A percentile compares a stretch with the other conserved stretches of the same genome.
phyloP scores from a whole-genome alignment of 2,329 filamentous ascomycete genomes.

The Plenodomus tracheiphilus region DNA sequence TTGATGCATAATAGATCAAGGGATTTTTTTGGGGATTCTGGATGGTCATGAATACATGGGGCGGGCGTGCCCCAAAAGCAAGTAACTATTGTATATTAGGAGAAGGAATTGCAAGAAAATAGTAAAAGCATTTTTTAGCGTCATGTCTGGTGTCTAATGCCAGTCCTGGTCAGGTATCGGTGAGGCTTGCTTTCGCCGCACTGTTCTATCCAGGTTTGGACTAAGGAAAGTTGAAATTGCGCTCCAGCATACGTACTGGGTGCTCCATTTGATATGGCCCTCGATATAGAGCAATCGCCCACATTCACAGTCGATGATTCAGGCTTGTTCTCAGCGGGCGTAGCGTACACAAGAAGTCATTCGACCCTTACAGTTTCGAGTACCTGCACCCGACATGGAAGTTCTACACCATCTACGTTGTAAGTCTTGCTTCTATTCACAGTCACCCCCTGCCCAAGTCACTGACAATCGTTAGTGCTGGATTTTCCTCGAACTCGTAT shows the following conservation, averaged over 20 bases:
- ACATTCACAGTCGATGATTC: too few species aligned
- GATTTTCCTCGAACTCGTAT: slow-evolving; percentile 63
- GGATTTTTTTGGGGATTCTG: background rate
- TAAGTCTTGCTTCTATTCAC: slow-evolving; percentile 31
- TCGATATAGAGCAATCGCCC: too few species aligned
- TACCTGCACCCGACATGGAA: slow-evolving; percentile 62
- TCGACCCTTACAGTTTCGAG: slow-evolving; percentile 66
- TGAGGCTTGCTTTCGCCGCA: too few species aligned
- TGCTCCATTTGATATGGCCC: too few species aligned
- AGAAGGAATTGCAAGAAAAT: background rate
- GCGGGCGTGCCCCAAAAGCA: background rate
- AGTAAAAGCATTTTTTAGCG: background rate
- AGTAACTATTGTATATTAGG: background rate
- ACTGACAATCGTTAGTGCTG: slow-evolving; percentile 48
- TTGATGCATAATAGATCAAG: background rate
- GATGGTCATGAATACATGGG: background rate
- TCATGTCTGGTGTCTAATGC: too few species aligned
- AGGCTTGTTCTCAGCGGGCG: too few species aligned
- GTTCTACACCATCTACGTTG: slow-evolving; percentile 68
- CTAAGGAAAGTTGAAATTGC: too few species aligned
- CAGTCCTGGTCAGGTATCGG: too few species aligned
- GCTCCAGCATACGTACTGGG: too few species aligned
- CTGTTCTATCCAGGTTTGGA: too few species aligned
- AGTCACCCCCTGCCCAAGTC: background rate
- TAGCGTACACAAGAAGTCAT: too few species aligned